Percentiles rank a stretch among this genome's conserved stretches.
phyloP scores from a whole-genome alignment of 176 grass and related monocot genomes.

The Triticum turgidum region DNA sequence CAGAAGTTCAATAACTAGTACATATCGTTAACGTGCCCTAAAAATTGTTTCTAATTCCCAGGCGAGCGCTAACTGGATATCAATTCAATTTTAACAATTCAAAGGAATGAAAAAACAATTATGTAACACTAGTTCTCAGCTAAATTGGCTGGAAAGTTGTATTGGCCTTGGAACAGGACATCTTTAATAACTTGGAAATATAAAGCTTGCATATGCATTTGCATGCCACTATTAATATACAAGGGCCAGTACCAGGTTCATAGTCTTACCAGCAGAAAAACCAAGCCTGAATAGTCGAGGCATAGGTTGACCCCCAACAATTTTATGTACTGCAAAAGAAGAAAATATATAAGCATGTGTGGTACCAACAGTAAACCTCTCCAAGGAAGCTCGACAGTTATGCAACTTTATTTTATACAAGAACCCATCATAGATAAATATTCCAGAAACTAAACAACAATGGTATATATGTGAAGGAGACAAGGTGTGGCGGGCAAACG shows the following conservation, averaged over 20 bases:
- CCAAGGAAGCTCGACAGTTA: slow-evolving; percentile 6
- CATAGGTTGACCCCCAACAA: slow-evolving; percentile 1
- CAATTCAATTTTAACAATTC: slow-evolving; percentile 2
- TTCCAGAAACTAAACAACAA: neutral
- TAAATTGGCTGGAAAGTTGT: neutral
- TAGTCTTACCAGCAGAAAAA: neutral
- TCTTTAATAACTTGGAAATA: neutral
- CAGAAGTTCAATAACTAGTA: neutral
- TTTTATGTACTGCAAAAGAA: slow-evolving; percentile 33
- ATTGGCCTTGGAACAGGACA: neutral
- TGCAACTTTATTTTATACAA: slow-evolving; percentile 13
- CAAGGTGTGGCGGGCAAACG: neutral
- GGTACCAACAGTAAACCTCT: neutral
- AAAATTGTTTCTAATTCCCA: neutral
- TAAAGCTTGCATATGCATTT: slow-evolving; percentile 2
- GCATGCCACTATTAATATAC: neutral
- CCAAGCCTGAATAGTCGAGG: neutral
- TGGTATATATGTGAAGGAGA: neutral
- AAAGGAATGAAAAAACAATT: neutral
- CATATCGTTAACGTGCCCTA: neutral
- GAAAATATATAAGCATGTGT: slow-evolving; percentile 28
- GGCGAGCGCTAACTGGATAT: neutral
- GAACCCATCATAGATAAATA: neutral
- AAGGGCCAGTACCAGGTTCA: neutral
- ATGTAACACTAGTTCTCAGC: neutral